phyloP scores from a whole-genome alignment of 169 alveolate species.

The Eimeria brunetti region DNA sequence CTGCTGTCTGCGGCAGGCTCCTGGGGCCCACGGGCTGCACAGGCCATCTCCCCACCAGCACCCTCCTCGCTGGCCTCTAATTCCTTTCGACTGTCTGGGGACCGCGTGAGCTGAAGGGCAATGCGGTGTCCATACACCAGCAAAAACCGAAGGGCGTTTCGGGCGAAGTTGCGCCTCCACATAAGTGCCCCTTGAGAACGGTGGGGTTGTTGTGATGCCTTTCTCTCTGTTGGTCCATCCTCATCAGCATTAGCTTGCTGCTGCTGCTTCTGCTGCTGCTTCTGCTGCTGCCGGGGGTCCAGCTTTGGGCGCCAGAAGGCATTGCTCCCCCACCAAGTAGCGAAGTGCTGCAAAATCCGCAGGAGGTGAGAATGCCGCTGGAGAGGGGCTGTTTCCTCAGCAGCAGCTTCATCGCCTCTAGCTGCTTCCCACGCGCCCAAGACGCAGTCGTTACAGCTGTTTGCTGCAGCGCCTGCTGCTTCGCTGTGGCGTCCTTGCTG shows the following conservation, averaged over 20 bases:
- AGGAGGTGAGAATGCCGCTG: conserved; percentile 47
- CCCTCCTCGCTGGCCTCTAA: conserved; percentile 4
- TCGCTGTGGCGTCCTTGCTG: neutral
- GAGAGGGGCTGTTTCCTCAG: conserved; percentile 56
- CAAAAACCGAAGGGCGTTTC: conserved; percentile 41
- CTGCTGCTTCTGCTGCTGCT: conserved; percentile 17
- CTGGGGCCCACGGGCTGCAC: neutral
- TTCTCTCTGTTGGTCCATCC: neutral
- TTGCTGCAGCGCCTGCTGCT: neutral
- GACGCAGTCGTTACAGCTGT: conserved; percentile 34
- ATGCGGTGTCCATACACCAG: conserved; percentile 34
- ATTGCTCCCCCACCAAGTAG: conserved; percentile 17
- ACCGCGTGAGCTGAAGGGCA: conserved; percentile 17
- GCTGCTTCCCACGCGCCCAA: conserved; percentile 9
- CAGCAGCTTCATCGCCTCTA: neutral
- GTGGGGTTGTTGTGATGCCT: neutral
- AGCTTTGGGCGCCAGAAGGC: conserved; percentile 2
- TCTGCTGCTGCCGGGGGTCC: conserved; percentile 23
- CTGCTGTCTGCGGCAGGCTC: neutral
- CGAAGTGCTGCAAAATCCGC: conserved; percentile 49
- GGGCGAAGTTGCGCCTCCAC: conserved; percentile 55
- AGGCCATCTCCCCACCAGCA: neutral
- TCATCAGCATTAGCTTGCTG: neutral
- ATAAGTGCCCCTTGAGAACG: neutral
- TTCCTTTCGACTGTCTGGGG: neutral